These are phyloP conservation scores for Acer yangbiense DNA, from an alignment of 345 rosid genomes.

Conservation along the genomic window DNA sequence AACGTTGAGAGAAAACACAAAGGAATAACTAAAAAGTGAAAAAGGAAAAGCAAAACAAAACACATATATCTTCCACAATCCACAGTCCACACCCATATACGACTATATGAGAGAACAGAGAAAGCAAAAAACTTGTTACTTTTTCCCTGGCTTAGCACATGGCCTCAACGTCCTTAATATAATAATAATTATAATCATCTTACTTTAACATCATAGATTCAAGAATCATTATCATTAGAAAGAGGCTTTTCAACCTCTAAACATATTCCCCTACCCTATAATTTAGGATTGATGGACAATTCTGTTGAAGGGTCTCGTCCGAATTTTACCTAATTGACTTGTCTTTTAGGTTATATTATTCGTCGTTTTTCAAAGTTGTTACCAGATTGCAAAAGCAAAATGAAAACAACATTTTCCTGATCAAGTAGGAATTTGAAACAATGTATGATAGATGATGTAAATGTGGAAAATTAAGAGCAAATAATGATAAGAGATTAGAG, in stretches of 20 bases:
- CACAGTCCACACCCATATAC: neutral
- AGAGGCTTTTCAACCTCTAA: constrained; percentile 8
- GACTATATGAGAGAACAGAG: constrained; percentile 26
- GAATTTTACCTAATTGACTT: neutral
- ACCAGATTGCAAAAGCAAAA: no score
- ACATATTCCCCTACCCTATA: neutral
- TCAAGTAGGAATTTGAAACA: constrained; percentile 2
- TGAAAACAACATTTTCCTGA: no score
- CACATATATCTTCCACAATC: constrained; percentile 25
- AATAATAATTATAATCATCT: constrained; percentile 2
- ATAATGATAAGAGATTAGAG: neutral
- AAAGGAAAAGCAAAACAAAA: constrained; percentile 27
- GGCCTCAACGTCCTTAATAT: constrained; percentile 43
- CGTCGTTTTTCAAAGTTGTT: no score
- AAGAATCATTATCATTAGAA: neutral
- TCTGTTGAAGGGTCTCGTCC: neutral
- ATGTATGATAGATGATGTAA: neutral
- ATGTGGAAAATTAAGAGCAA: neutral
- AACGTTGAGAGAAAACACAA: constrained; percentile 24
- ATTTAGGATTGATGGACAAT: neutral
- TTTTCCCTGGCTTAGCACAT: constrained; percentile 54
- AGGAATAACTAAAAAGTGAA: constrained; percentile 23
- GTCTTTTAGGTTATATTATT: no score
- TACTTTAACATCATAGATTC: constrained; percentile 11
- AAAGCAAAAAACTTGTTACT: constrained; percentile 24